These are phyloP conservation scores for Sanghuangporus weigelae DNA, from an alignment of 1,284 basidiomycete genomes.

Conservation along the genomic window DNA sequence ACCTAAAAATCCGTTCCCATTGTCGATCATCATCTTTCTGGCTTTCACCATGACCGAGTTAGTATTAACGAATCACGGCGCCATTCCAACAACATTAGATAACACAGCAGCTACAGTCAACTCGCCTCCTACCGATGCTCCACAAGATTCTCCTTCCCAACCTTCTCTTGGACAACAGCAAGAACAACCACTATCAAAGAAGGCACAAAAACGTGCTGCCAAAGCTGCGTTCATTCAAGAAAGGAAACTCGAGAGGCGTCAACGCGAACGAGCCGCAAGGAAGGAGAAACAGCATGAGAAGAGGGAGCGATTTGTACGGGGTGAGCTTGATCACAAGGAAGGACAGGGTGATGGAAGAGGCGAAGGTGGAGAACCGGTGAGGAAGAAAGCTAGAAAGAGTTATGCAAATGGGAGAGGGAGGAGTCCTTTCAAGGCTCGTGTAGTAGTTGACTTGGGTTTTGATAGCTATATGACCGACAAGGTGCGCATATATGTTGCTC, in stretches of 20 bases:
- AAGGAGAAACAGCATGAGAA: slow-evolving; percentile 55
- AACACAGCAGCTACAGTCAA: not conserved
- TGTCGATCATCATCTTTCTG: not conserved
- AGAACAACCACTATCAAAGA: slow-evolving; percentile 58
- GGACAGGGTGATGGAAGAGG: slow-evolving; percentile 31
- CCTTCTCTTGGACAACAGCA: not conserved
- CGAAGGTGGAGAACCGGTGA: slow-evolving; percentile 37
- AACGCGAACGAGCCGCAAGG: slow-evolving; percentile 65
- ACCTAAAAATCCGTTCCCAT: not conserved
- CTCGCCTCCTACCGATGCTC: not conserved
- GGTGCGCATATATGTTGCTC: slow-evolving; percentile 43
- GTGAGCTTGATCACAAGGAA: not conserved
- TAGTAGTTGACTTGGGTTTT: slow-evolving; percentile 91
- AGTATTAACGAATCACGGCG: not conserved
- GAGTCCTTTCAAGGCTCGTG: slow-evolving; percentile 61
- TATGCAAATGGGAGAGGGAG: slow-evolving; percentile 24
- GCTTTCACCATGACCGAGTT: not conserved
- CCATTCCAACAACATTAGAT: not conserved
- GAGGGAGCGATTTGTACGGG: slow-evolving; percentile 38
- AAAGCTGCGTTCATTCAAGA: slow-evolving; percentile 63
- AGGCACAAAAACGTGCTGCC: slow-evolving; percentile 72
- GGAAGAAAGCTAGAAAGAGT: slow-evolving; percentile 37
- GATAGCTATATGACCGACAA: slow-evolving; percentile 94
- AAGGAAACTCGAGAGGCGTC: slow-evolving; percentile 70
- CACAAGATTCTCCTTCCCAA: not conserved